A percentile compares a stretch with the other conserved stretches of the same genome.
Evolutionary conservation across 2,329 filamentous ascomycete genomes (phyloP).

Genomic region (Rutstroemia sydowiana): DNA sequence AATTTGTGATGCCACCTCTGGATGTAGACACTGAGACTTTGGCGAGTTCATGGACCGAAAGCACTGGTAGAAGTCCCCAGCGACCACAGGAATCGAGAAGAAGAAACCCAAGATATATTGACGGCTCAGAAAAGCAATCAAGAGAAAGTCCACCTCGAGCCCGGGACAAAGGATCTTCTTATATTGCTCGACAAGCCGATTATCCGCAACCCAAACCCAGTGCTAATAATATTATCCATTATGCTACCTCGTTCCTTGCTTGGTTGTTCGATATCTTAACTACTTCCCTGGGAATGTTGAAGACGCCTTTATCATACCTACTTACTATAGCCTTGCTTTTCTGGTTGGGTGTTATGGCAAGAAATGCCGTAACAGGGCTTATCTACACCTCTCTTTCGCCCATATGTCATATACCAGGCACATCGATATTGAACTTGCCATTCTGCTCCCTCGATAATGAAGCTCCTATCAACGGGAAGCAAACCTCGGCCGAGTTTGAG

Average conservation of each 20-base stretch:
- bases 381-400: conserved; percentile 57
- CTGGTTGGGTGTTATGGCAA: conserved; percentile 50
- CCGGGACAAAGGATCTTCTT: neutral
- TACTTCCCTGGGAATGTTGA: conserved; percentile 53
- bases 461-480: conserved; percentile 18
- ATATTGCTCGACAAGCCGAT: neutral
- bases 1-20: conserved; percentile 30
- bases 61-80: conserved; percentile 11
- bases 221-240: conserved; percentile 8
- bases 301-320: conserved; percentile 55
- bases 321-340: conserved; percentile 55
- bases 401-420: conserved; percentile 62
- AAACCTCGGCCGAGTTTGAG: conserved; percentile 53
- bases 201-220: too few species aligned
- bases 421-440: conserved; percentile 51
- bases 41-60: conserved; percentile 25
- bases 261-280: conserved; percentile 51
- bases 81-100: conserved; percentile 17
- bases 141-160: neutral
- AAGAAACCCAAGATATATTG: conserved; percentile 15
- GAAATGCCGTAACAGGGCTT: conserved; percentile 55
- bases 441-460: conserved; percentile 45
- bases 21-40: conserved; percentile 24
- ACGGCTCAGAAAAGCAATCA: conserved; percentile 20
- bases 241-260: conserved; percentile 22